Evolutionary conservation across 2,329 filamentous ascomycete genomes (phyloP), one percentile per base, ranked within the genome.

Genomic region (Neophaeococcomyces aloes): DNA sequence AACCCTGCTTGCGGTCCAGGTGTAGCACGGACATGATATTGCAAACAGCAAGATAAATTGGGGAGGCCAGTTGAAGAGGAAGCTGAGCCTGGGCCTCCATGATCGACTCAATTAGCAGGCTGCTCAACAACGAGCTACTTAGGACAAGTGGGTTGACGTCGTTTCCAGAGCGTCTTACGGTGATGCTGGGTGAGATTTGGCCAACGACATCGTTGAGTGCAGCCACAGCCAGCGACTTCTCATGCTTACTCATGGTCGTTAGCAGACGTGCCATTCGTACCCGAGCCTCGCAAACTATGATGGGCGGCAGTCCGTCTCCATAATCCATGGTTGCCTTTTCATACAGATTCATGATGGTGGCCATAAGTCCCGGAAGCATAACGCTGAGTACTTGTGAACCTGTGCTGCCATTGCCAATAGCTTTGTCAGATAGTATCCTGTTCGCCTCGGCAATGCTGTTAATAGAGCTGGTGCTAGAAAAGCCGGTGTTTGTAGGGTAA

Each of bases 1-100:
- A 83, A 3, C 85, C 87, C 62, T 93, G 94, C 65, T 95, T 96
- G 45, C 91, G 76, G 47, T 87, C 78, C 48, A 89, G 76, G 1
- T 85, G 86, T 6, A 98, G 65, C 4, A 77, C 71, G 0, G 86
- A 83, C 7, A 95, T 69, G n/a, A 93, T 78, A n/a, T 83, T 79
- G 6, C 86, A 82, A 52, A 96, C 86, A 10, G 87, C 89, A 52
- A 86, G 81, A 29, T 43, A 36, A 10, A 43, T 36, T 13, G 32
- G 17, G n/a, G 40, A 36, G 21, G 40, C 40, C 3, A 23, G 3
- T 25, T 27, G 40, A 4, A 43, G 5, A 15, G 31, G 14, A 8
- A 43, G 25, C 25, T 37, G 31, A 17, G 33, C 17, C 32, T 43
- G 40, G 37, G 40, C 31, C 23, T 43, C 31, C 14, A 19, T 35